A percentile compares a stretch with the other conserved stretches of the same genome.
Evolutionary conservation across 345 rosid species (phyloP).

Genomic region (Leavenworthia alabamica): DNA sequence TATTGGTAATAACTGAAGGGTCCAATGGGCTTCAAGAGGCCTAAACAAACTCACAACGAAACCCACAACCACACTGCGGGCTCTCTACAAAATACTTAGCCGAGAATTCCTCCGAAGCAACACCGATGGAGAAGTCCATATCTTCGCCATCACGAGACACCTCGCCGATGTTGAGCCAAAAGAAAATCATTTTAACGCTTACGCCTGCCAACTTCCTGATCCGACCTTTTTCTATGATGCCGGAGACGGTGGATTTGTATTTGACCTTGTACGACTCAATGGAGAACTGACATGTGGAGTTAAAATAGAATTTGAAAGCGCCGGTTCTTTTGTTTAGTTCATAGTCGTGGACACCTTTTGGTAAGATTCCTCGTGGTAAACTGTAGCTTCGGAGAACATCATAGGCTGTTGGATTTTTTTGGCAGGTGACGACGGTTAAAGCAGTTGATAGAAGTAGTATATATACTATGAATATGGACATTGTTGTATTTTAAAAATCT

Average conservation of each 20-base stretch:
- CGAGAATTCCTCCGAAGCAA: constrained; percentile 41
- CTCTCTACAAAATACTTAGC: constrained; percentile 40
- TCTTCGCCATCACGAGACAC: constrained; percentile 40
- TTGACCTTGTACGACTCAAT: constrained; percentile 42
- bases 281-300: constrained; percentile 39
- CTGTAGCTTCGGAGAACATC: constrained; percentile 39
- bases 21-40: background rate
- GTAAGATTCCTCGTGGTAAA: constrained; percentile 60
- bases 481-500: background rate
- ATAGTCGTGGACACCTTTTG: constrained; percentile 48
- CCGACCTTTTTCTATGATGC: constrained; percentile 37
- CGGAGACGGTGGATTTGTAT: constrained; percentile 44
- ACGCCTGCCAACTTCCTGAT: constrained; percentile 43
- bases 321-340: constrained; percentile 48
- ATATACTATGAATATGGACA: constrained; percentile 1
- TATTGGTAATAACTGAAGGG: background rate
- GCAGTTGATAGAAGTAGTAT: background rate
- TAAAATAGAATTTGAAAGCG: constrained; percentile 35
- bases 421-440: background rate
- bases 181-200: constrained; percentile 43
- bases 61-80: constrained; percentile 81
- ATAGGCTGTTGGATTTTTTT: constrained; percentile 32
- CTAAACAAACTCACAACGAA: constrained; percentile 36
- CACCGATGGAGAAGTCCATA: constrained; percentile 46
- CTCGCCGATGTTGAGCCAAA: constrained; percentile 52